A percentile compares a stretch with the other conserved stretches of the same genome.
These are phyloP conservation scores for Serendipita sp. DNA, from an alignment of 768 basidiomycete genomes.

Conservation along the genomic window DNA sequence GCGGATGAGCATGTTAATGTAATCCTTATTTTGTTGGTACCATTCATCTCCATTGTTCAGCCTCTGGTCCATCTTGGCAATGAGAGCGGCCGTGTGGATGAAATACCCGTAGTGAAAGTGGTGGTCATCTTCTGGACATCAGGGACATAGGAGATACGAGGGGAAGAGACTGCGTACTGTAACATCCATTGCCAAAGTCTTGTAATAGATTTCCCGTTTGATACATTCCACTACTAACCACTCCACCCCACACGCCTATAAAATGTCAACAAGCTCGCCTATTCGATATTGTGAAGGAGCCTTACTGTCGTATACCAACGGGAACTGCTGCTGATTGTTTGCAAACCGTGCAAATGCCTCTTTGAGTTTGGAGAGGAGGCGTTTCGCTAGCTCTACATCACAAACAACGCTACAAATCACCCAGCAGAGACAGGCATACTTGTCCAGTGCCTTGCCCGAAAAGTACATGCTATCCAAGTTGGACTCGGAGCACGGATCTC, in stretches of 20 bases:
- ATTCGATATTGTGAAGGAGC: neutral
- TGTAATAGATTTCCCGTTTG: slow-evolving; percentile 1
- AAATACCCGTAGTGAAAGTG: slow-evolving; percentile 7
- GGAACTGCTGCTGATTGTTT: slow-evolving; percentile 4
- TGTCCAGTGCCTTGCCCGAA: slow-evolving; percentile 8
- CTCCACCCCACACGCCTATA: neutral
- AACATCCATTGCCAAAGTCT: slow-evolving; percentile 6
- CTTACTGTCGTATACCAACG: slow-evolving; percentile 7
- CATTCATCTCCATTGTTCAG: neutral
- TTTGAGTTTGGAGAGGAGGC: neutral
- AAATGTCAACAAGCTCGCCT: neutral
- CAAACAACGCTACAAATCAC: neutral
- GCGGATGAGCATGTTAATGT: slow-evolving; percentile 1
- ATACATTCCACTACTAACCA: neutral
- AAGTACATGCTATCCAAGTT: slow-evolving; percentile 8
- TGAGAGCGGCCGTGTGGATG: slow-evolving; percentile 8
- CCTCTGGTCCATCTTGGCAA: neutral
- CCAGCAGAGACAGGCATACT: slow-evolving; percentile 4
- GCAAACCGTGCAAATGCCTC: slow-evolving; percentile 2
- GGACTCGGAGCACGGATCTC: neutral
- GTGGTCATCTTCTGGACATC: slow-evolving; percentile 1
- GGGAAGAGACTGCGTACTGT: neutral
- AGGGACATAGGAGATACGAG: neutral
- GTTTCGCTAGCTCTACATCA: neutral
- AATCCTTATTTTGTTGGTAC: neutral